phyloP scores from a whole-genome alignment of 225 moss, liverwort and hornwort species.

The Physcomitrium patens region DNA sequence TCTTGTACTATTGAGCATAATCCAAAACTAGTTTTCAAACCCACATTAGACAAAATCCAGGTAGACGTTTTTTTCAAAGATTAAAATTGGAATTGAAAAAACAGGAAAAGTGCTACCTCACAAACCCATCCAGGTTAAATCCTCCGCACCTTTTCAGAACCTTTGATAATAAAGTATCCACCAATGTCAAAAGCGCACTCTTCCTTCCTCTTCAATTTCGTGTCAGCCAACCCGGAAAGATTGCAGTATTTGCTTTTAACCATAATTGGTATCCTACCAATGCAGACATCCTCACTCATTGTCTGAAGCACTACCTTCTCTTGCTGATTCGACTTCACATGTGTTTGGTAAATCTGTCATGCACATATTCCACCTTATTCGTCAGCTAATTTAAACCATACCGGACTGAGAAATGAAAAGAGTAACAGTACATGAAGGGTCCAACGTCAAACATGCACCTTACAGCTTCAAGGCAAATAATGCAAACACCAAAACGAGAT shows the following conservation, averaged over 20 bases:
- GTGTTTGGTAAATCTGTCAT: conserved; percentile 50
- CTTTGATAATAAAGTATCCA: conserved; percentile 93
- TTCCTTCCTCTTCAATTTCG: conserved; percentile 38
- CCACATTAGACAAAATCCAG: neutral
- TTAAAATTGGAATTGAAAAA: conserved; percentile 7
- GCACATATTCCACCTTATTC: conserved; percentile 15
- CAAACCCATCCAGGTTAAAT: conserved; percentile 7
- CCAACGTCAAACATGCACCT: neutral
- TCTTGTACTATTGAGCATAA: no score
- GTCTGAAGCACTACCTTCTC: conserved; percentile 45
- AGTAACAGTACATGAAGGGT: neutral
- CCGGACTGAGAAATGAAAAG: neutral
- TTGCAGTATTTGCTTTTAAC: conserved; percentile 82
- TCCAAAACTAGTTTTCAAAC: no score
- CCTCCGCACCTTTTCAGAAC: conserved; percentile 83
- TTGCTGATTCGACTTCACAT: conserved; percentile 16
- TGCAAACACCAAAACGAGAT: conserved; percentile 8
- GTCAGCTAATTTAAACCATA: conserved; percentile 18
- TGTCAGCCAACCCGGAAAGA: conserved; percentile 38
- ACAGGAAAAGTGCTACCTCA: conserved; percentile 1
- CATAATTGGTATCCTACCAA: conserved; percentile 94
- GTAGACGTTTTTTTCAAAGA: neutral
- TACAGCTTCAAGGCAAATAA: conserved; percentile 4
- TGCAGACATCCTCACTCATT: conserved; percentile 54
- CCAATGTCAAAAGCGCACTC: conserved; percentile 85